A percentile compares a stretch with the other conserved stretches of the same genome.
Evolutionary conservation across 768 basidiomycete species (phyloP).

Genomic region (Boletus reticulatus): DNA sequence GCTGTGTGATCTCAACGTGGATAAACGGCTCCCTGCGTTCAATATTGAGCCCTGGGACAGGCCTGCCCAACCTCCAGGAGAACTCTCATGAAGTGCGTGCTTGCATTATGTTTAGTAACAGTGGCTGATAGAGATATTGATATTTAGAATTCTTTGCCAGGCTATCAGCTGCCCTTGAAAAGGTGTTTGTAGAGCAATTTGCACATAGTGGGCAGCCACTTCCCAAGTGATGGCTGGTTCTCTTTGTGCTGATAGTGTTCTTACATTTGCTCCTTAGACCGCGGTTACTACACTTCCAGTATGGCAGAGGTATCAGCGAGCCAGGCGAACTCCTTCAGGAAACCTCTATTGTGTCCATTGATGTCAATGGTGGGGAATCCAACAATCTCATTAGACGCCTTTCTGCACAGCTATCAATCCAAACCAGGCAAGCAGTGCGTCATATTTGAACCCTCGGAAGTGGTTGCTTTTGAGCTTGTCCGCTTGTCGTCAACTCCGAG

Average conservation of each 20-base stretch:
- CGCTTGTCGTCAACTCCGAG: slow-evolving; percentile 24
- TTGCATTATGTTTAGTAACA: not conserved
- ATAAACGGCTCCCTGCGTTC: slow-evolving; percentile 47
- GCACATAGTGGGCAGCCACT: slow-evolving; percentile 30
- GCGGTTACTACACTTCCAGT: slow-evolving; percentile 54
- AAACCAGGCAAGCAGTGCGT: slow-evolving; percentile 46
- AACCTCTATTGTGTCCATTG: slow-evolving; percentile 52
- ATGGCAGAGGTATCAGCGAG: slow-evolving; percentile 43
- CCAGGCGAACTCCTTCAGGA: slow-evolving; percentile 31
- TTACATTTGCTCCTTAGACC: slow-evolving; percentile 17
- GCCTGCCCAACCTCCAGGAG: slow-evolving; percentile 37
- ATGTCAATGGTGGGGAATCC: slow-evolving; percentile 40
- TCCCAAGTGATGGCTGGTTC: slow-evolving; percentile 27
- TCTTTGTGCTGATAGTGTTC: not conserved
- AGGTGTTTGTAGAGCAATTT: slow-evolving; percentile 38
- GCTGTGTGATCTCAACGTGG: slow-evolving; percentile 54
- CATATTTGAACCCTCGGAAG: slow-evolving; percentile 60
- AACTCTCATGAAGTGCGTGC: slow-evolving; percentile 40
- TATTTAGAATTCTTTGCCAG: slow-evolving; percentile 49
- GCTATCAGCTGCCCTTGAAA: slow-evolving; percentile 45
- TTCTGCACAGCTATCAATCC: slow-evolving; percentile 32
- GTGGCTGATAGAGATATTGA: slow-evolving; percentile 7
- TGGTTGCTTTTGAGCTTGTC: slow-evolving; percentile 56
- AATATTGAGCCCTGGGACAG: slow-evolving; percentile 39
- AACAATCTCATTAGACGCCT: slow-evolving; percentile 59